Conservation (phyloP, 495 filamentous ascomycete species). For the Platismatia glauca region DNA sequence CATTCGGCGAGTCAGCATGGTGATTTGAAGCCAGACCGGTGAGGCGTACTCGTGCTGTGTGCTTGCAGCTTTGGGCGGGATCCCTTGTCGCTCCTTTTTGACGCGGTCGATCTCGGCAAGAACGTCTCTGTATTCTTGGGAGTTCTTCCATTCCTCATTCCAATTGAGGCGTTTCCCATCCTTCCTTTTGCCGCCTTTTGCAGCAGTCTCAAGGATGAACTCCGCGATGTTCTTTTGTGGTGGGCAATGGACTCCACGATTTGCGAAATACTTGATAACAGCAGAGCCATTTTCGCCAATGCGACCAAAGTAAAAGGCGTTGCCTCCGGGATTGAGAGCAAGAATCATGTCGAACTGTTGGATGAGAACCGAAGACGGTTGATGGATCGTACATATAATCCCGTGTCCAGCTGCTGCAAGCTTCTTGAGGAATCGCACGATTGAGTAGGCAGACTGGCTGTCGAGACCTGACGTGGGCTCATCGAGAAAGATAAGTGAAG, state of each 20-base stretch:
- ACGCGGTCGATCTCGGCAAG: constrained; percentile 54
- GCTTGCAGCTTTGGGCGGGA: constrained; percentile 32
- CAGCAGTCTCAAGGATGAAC: constrained; percentile 74
- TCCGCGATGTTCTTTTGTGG: constrained; percentile 70
- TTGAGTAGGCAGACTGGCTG: constrained; percentile 72
- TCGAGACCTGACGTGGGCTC: constrained; percentile 80
- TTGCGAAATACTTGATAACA: constrained; percentile 59
- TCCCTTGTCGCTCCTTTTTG: constrained; percentile 44
- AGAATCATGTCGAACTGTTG: constrained; percentile 72
- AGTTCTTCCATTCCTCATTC: constrained; percentile 64
- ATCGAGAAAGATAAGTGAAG: constrained; percentile 72
- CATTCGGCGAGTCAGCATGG: constrained; percentile 53
- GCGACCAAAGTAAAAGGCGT: constrained; percentile 66
- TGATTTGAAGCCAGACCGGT: constrained; percentile 48
- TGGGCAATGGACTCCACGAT: constrained; percentile 51
- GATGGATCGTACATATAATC: constrained; percentile 78
- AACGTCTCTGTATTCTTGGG: constrained; percentile 43
- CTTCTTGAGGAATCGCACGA: constrained; percentile 78
- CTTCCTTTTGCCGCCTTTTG: constrained; percentile 44
- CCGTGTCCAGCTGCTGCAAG: constrained; percentile 66
- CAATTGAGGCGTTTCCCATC: constrained; percentile 52
- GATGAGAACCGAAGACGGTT: constrained; percentile 60
- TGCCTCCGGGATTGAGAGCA: constrained; percentile 59
- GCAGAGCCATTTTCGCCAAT: constrained; percentile 54
- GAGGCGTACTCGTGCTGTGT: constrained; percentile 55